Conservation (phyloP, 2,329 filamentous ascomycete species). For the Rasamsonia emersonii region DNA sequence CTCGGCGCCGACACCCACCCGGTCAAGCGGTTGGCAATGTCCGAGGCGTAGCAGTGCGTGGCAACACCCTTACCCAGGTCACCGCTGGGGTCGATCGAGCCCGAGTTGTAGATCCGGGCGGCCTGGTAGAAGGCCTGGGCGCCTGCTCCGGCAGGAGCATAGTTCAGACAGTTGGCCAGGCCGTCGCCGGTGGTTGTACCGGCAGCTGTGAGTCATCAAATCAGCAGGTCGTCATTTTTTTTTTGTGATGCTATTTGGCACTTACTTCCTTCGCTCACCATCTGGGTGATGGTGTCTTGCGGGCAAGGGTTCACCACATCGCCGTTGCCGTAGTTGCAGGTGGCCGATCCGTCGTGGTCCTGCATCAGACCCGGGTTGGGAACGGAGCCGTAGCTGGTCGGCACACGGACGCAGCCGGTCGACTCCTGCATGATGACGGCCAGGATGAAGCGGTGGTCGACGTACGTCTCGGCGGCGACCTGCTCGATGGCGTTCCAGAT, state of each 20-base stretch:
- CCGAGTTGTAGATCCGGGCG: slow-evolving; percentile 29
- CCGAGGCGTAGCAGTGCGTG: slow-evolving; percentile 42
- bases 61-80: slow-evolving; percentile 29
- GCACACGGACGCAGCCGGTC: slow-evolving; percentile 17
- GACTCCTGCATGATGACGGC: slow-evolving; percentile 28
- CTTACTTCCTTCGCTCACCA: slow-evolving; percentile 30
- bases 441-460: slow-evolving; percentile 25
- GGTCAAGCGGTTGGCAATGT: slow-evolving; percentile 42
- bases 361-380: slow-evolving; percentile 27
- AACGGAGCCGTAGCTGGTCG: slow-evolving; percentile 11
- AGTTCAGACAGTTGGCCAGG: slow-evolving; percentile 23
- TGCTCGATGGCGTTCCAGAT: slow-evolving; percentile 23
- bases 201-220: slow-evolving; percentile 7
- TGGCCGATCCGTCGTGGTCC: slow-evolving; percentile 27
- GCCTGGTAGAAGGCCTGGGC: slow-evolving; percentile 13
- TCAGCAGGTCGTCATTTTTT: slow-evolving; percentile 4
- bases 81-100: slow-evolving; percentile 15
- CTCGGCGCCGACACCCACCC: slow-evolving; percentile 27
- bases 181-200: slow-evolving; percentile 29
- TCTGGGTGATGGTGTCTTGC: slow-evolving; percentile 21
- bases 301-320: slow-evolving; percentile 19
- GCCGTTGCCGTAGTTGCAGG: slow-evolving; percentile 24
- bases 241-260: slow-evolving; percentile 2
- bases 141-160: slow-evolving; percentile 16
- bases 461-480: slow-evolving; percentile 17